Percentiles rank a stretch among this genome's conserved stretches.
phyloP scores from a whole-genome alignment of 2,329 filamentous ascomycete genomes.

The Cladosporium sp. region DNA sequence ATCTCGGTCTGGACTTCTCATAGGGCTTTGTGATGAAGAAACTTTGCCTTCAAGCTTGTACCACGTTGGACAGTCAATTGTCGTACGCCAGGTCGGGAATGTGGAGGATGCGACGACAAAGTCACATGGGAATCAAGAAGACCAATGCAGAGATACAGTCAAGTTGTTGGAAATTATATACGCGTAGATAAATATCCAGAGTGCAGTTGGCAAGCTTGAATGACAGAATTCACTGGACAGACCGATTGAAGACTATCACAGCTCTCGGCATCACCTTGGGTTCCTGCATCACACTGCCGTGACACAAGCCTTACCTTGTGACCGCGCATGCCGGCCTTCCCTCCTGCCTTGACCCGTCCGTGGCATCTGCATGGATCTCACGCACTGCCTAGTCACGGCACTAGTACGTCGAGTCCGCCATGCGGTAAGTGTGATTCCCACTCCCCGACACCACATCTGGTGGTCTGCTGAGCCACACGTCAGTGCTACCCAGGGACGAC shows the following conservation, averaged over 20 bases:
- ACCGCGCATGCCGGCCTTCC: not conserved
- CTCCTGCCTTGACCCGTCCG: not conserved
- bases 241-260: too few species aligned
- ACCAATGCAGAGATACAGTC: too few species aligned
- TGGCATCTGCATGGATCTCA: slow-evolving; percentile 11
- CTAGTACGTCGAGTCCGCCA: not conserved
- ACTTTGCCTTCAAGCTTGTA: not conserved
- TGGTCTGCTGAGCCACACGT: not conserved
- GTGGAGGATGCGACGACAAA: not conserved
- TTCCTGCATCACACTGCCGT: slow-evolving; percentile 6
- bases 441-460: not conserved
- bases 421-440: not conserved
- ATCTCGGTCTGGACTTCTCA: too few species aligned
- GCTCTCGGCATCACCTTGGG: not conserved
- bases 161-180: too few species aligned
- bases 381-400: not conserved
- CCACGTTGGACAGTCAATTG: not conserved
- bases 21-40: not conserved
- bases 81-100: not conserved
- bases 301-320: slow-evolving; percentile 6
- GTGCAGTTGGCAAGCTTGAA: too few species aligned
- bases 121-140: not conserved
- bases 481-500: not conserved
- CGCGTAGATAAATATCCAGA: too few species aligned
- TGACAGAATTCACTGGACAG: too few species aligned